These are phyloP conservation scores for Trichoderma sp. DNA, from an alignment of 2,329 filamentous ascomycete genomes.

Conservation along the genomic window DNA sequence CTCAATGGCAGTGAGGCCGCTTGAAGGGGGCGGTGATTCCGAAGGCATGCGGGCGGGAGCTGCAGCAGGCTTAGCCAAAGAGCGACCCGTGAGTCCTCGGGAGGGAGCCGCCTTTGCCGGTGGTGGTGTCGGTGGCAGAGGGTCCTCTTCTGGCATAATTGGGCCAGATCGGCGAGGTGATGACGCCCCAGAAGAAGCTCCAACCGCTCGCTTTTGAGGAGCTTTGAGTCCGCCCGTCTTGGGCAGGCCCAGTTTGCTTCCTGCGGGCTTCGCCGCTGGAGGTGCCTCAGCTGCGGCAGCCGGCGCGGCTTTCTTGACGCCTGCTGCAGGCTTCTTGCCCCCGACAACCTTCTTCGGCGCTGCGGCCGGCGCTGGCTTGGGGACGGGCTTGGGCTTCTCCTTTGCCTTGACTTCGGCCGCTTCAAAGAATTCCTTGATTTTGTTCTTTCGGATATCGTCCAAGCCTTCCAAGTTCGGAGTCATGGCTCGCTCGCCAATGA, in stretches of 20 bases:
- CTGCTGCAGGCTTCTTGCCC: constrained; percentile 46
- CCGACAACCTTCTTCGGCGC: constrained; percentile 46
- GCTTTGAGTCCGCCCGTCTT: constrained; percentile 58
- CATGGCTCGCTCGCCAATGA: constrained; percentile 95
- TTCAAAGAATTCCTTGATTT: constrained; percentile 90
- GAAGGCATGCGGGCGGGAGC: constrained; percentile 50
- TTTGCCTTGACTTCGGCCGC: constrained; percentile 50
- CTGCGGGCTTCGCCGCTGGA: constrained; percentile 51
- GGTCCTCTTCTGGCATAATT: constrained; percentile 58
- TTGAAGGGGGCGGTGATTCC: constrained; percentile 57
- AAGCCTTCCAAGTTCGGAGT: constrained; percentile 85
- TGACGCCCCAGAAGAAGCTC: constrained; percentile 47
- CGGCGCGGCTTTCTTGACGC: constrained; percentile 36
- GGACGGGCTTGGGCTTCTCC: constrained; percentile 77
- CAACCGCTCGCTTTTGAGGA: constrained; percentile 55
- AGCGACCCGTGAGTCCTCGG: constrained; percentile 81
- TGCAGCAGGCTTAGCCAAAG: constrained; percentile 71
- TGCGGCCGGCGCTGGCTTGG: constrained; percentile 49
- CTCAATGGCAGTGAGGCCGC: constrained; percentile 74
- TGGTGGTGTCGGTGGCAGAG: constrained; percentile 53
- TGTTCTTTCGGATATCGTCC: constrained; percentile 92
- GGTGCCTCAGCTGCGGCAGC: constrained; percentile 53
- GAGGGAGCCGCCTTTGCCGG: constrained; percentile 61
- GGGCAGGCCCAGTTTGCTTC: constrained; percentile 55
- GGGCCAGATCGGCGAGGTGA: constrained; percentile 53